These are phyloP conservation scores for Trypanosoma congolense DNA, from an alignment of 208 protist genomes.

Conservation along the genomic window DNA sequence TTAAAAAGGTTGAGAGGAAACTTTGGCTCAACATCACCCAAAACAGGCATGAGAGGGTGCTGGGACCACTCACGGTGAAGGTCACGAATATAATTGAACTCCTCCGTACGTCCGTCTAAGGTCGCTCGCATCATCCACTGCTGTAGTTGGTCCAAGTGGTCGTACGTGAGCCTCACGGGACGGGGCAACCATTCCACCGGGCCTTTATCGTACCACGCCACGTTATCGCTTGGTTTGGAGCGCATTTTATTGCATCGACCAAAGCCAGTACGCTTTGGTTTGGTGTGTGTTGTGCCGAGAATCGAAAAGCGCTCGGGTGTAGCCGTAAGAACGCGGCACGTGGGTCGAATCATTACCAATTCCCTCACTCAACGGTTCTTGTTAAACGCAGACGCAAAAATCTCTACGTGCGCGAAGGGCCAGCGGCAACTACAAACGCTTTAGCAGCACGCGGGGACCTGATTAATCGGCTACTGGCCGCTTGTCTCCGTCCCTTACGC, in stretches of 20 bases:
- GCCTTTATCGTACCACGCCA: slow-evolving; percentile 86
- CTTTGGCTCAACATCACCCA: slow-evolving; percentile 86
- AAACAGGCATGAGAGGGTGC: slow-evolving; percentile 83
- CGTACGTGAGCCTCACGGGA: slow-evolving; percentile 76
- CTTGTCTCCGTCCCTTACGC: too few relatives aligned
- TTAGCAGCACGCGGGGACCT: too few relatives aligned
- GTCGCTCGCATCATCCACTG: slow-evolving; percentile 90
- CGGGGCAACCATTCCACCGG: slow-evolving; percentile 88
- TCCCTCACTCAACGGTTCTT: neutral
- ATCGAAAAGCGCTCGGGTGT: slow-evolving; percentile 72
- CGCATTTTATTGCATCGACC: slow-evolving; percentile 85
- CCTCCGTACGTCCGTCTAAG: slow-evolving; percentile 52
- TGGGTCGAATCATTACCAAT: neutral
- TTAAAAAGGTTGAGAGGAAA: slow-evolving; percentile 89
- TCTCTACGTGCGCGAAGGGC: too few relatives aligned
- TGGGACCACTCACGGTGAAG: slow-evolving; percentile 85
- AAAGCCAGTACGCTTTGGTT: slow-evolving; percentile 61
- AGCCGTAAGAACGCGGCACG: slow-evolving; percentile 53
- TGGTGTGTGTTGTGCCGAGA: slow-evolving; percentile 64
- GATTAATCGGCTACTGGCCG: too few relatives aligned
- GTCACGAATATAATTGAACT: slow-evolving; percentile 71
- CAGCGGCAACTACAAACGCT: too few relatives aligned
- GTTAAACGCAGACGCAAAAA: slow-evolving; percentile 3
- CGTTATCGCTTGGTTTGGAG: slow-evolving; percentile 85
- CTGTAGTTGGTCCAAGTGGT: slow-evolving; percentile 72